Base-by-base conservation (phyloP, 495 filamentous ascomycete genomes). In the Mytilinidion resinicola region DNA sequence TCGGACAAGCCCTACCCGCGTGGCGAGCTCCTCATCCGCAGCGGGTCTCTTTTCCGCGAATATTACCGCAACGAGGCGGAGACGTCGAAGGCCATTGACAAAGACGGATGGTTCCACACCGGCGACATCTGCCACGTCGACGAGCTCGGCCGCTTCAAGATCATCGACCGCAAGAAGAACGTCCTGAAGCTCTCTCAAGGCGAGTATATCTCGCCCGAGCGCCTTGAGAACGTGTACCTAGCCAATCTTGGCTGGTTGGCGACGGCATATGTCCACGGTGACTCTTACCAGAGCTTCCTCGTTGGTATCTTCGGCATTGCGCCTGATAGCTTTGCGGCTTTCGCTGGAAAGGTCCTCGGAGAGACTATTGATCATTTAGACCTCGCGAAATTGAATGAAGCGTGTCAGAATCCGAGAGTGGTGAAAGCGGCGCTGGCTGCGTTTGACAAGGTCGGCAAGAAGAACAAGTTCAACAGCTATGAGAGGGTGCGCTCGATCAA, bases 121-220 rank as follows among this genome's bases (percentile, higher is more conserved):
- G 93, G 93, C 19, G 93, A 98, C 66, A 91, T 98, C 46, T 86
- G 82, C 67, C 79, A 80, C 15, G 76, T 98, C 30, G 93, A 98
- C 70, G 82, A 82, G 51, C 72, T 86, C 66, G 93, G 93, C 56
- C 88, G 95, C 55, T 88, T 97, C 76, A 83, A 82, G 64, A 91
- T 98, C 72, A 86, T 98, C 65, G 93, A 98, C 73, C 90, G 93
- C 61, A 85, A 90, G 67, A 98, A 98, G 86, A 97, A 98, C 73
- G 88, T 97, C 14, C 85, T 98, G 68, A 98, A 98, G 81, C 82
- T 98, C 43, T 87, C 93, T 0, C 93, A 98, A 71, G 93, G 93
- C 70, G 93, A 98, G 77, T 98, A 98, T 72, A 89, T 98, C 64
- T 96, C 91, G 33, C 93, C 93, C 21, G 93, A 98, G 76, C 88